Conservation (phyloP, 83 land plant species). For the Larix sibirica region DNA sequence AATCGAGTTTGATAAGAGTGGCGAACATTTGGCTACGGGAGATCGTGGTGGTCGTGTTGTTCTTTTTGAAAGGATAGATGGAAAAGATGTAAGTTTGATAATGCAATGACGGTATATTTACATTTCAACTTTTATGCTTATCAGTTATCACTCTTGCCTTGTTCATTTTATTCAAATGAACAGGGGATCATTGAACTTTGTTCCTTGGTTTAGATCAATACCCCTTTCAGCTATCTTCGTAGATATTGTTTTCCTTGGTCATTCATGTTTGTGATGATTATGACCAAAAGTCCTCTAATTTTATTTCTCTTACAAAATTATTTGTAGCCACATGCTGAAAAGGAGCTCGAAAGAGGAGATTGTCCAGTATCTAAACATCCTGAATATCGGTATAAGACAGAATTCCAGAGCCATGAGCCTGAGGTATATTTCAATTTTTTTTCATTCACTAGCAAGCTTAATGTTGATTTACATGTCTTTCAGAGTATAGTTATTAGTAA, state of each 20-base stretch:
- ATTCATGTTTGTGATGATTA: not conserved
- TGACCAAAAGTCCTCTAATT: not conserved
- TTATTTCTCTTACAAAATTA: not conserved
- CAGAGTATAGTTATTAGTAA: no score
- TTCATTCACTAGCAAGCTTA: not conserved
- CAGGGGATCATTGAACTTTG: not conserved
- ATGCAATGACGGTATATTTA: not conserved
- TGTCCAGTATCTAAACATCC: conserved; percentile 29
- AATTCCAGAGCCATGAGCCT: conserved; percentile 82
- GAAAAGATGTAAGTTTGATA: conserved; percentile 47
- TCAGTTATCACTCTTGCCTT: not conserved
- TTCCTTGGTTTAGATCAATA: not conserved
- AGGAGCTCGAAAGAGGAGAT: conserved; percentile 67
- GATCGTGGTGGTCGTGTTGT: conserved; percentile 91
- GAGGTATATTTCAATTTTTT: conserved; percentile 40
- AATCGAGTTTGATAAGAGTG: conserved; percentile 76
- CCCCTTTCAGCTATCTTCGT: not conserved
- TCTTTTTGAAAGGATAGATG: conserved; percentile 69
- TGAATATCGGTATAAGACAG: conserved; percentile 55
- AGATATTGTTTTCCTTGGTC: not conserved
- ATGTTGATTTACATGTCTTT: not conserved
- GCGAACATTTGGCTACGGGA: conserved; percentile 84
- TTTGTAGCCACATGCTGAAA: conserved; percentile 40
- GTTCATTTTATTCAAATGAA: not conserved
- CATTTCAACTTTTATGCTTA: not conserved